Percentiles rank a stretch among this genome's conserved stretches.
phyloP scores from a whole-genome alignment of 2,329 filamentous ascomycete species.

The Taxawa tesnikishii region DNA sequence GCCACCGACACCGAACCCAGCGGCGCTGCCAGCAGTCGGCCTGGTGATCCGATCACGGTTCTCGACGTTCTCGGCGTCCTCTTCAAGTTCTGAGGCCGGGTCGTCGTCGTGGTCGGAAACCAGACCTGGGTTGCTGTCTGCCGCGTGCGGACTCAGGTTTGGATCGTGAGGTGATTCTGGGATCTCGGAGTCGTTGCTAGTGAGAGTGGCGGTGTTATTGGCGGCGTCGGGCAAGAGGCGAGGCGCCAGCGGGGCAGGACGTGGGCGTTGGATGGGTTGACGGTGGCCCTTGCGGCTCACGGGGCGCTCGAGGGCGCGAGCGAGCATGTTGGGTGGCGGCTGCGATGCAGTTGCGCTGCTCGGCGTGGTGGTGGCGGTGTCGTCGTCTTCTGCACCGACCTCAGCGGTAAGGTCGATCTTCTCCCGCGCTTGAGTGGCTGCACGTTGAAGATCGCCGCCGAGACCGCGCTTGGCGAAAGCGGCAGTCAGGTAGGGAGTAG shows the following conservation, averaged over 20 bases:
- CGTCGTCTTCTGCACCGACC: slow-evolving; percentile 7
- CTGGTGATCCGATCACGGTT: too few relatives aligned
- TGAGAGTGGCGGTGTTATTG: background rate
- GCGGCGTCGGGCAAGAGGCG: slow-evolving; percentile 1
- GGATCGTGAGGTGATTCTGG: slow-evolving; percentile 17
- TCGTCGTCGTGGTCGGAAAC: slow-evolving; percentile 39
- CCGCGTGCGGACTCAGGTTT: slow-evolving; percentile 33
- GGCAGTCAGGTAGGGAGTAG: slow-evolving; percentile 28
- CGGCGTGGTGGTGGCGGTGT: slow-evolving; percentile 6
- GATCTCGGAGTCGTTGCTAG: slow-evolving; percentile 9
- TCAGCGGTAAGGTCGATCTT: slow-evolving; percentile 20
- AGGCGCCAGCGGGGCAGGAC: slow-evolving; percentile 18
- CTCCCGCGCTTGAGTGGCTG: slow-evolving; percentile 16
- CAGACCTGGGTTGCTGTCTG: slow-evolving; percentile 36
- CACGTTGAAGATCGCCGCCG: slow-evolving; percentile 23
- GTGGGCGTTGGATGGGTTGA: slow-evolving; percentile 14
- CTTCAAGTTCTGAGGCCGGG: slow-evolving; percentile 20
- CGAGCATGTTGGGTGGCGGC: slow-evolving; percentile 1
- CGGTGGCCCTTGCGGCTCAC: slow-evolving; percentile 17
- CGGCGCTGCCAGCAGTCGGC: slow-evolving; percentile 9
- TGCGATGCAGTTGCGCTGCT: slow-evolving; percentile 6
- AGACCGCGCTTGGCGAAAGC: slow-evolving; percentile 28
- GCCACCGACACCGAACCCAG: slow-evolving; percentile 6
- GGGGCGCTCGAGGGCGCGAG: slow-evolving; percentile 12
- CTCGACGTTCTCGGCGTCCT: slow-evolving; percentile 17